A percentile compares a stretch with the other conserved stretches of the same genome.
phyloP scores from a whole-genome alignment of 768 basidiomycete genomes.

The Punctularia strigosozonata region DNA sequence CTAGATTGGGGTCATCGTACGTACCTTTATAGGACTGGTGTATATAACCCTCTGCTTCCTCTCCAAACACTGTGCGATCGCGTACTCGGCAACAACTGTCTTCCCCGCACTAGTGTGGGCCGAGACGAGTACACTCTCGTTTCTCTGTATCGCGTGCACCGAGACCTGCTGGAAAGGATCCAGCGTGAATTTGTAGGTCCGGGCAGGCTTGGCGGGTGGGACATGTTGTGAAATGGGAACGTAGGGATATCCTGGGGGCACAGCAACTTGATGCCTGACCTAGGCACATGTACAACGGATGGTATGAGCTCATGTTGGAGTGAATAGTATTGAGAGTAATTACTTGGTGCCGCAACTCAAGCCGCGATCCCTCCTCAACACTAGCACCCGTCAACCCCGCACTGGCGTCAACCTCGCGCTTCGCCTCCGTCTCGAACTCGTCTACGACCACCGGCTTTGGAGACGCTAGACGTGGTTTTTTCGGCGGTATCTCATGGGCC shows the following conservation, averaged over 20 bases:
- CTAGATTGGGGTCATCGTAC: constrained; percentile 14
- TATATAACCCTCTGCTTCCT: constrained; percentile 96
- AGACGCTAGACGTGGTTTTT: constrained; percentile 48
- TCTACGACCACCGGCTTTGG: constrained; percentile 76
- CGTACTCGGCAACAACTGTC: constrained; percentile 99
- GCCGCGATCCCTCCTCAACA: constrained; percentile 49
- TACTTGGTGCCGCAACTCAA: constrained; percentile 79
- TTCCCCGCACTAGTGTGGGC: constrained; percentile 99
- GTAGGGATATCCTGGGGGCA: constrained; percentile 88
- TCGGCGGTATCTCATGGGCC: too few relatives aligned
- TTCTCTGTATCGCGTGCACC: constrained; percentile 88
- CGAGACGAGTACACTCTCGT: constrained; percentile 95
- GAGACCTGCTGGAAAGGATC: constrained; percentile 98
- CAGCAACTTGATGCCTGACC: constrained; percentile 94
- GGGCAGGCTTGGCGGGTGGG: constrained; percentile 82
- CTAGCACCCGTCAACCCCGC: constrained; percentile 71
- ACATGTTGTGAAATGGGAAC: constrained; percentile 82
- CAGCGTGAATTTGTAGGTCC: constrained; percentile 90
- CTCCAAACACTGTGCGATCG: constrained; percentile 91
- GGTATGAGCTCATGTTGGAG: constrained; percentile 2
- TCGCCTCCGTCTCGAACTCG: constrained; percentile 90
- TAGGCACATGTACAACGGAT: constrained; percentile 15
- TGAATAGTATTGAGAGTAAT: neutral
- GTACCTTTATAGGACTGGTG: constrained; percentile 97
- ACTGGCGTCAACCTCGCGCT: constrained; percentile 81